Base-by-base conservation (phyloP, 2,329 filamentous ascomycete genomes). In the Trichoderma hamatum region DNA sequence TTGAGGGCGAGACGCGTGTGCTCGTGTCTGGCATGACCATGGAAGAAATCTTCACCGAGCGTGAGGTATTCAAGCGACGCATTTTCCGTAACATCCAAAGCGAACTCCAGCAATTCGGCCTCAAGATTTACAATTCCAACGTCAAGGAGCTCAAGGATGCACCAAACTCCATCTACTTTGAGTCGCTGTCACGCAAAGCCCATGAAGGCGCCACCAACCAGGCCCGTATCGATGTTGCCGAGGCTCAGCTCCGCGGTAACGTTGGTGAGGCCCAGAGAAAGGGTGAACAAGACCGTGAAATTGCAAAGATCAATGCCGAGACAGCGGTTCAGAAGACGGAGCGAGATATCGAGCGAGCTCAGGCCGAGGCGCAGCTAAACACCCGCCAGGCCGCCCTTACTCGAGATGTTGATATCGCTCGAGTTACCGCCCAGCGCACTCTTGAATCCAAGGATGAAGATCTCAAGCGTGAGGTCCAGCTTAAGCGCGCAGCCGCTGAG, bases 1-100 rank as follows among this genome's bases (percentile, higher is more conserved):
- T 96, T 73, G 92, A 96, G 78, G 93, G 93, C 71, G 93, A 96
- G 79, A 94, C 92, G 1, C 87, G 93, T 69, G 91, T 93, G 6
- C 88, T 96, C 65, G 92, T 96, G 52, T 92, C 90, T 0, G 90
- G 88, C 73, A 95, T 96, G 92, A 94, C 92, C n/a, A 95, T 96
- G 91, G 92, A 95, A 77, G 92, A 96, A 79, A 92, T 96, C 70
- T 94, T 94, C 79, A 90, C 89, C 70, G 90, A 92, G 79, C 84
- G 92, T 39, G 89, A 92, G 73, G 83, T 91, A 54, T 94, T 94
- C 83, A 93, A 95, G 82, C 86, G 85, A 73, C 89, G 91, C 72
- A 90, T 92, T 74, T 91, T 90, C 79, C 84, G 84, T 72, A 92
- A 92, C 77, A 92, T 95, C 69, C 91, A 94, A 77, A 86, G 86